These are phyloP conservation scores for Chimonanthus praecox DNA, from an alignment of 164 flowering plant species.

Conservation along the genomic window DNA sequence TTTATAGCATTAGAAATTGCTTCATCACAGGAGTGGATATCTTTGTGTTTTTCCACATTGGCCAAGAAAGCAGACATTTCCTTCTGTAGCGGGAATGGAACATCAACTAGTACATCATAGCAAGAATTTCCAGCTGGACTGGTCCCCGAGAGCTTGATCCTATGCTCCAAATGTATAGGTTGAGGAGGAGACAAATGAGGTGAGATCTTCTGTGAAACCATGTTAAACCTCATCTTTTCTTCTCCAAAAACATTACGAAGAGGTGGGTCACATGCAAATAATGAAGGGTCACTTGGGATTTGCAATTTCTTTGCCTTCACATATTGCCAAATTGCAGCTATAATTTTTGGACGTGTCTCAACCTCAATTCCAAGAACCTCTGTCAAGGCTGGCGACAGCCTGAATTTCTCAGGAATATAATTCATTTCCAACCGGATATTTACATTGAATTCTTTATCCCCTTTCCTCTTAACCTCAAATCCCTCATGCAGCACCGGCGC, in stretches of 20 bases:
- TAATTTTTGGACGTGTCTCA: conserved; percentile 68
- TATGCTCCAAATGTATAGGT: conserved; percentile 79
- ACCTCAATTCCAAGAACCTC: conserved; percentile 86
- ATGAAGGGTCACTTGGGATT: conserved; percentile 55
- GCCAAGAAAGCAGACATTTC: conserved; percentile 66
- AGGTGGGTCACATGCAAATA: conserved; percentile 65
- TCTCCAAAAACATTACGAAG: conserved; percentile 81
- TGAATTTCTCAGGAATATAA: conserved; percentile 69
- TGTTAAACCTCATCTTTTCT: conserved; percentile 67
- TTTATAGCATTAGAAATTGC: conserved; percentile 58
- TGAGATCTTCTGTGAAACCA: conserved; percentile 58
- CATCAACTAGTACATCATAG: conserved; percentile 77
- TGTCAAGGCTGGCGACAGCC: conserved; percentile 53
- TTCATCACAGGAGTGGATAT: conserved; percentile 74
- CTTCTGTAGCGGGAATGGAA: conserved; percentile 59
- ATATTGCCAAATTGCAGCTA: conserved; percentile 86
- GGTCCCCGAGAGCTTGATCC: conserved; percentile 70
- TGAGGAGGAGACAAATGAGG: conserved; percentile 64
- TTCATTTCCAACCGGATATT: conserved; percentile 73
- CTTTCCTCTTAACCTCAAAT: conserved; percentile 85
- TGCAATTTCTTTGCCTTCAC: conserved; percentile 69
- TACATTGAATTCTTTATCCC: conserved; percentile 78
- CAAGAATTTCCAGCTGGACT: conserved; percentile 70
- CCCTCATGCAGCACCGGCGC: conserved; percentile 74
- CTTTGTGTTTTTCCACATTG: conserved; percentile 51